phyloP scores from a whole-genome alignment of 1,284 basidiomycete genomes.

The Cystobasidium pallidum region DNA sequence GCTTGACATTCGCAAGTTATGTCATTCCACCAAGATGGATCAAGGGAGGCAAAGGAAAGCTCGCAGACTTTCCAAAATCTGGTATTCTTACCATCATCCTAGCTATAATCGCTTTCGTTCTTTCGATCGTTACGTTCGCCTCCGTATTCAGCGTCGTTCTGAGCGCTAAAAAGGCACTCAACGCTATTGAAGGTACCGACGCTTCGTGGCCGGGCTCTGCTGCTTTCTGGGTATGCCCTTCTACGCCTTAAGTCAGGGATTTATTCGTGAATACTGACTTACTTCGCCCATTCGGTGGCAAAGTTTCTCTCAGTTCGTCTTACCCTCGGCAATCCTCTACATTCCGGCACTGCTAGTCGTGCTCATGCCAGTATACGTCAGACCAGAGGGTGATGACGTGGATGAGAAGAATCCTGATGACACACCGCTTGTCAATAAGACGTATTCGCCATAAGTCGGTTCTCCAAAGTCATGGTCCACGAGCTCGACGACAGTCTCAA shows the following conservation, averaged over 20 bases:
- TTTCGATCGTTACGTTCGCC: slow-evolving; percentile 27
- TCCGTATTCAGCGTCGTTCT: neutral
- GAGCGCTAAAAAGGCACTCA: slow-evolving; percentile 8
- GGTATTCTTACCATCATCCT: slow-evolving; percentile 35
- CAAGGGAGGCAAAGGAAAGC: slow-evolving; percentile 20
- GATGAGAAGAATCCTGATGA: slow-evolving; percentile 11
- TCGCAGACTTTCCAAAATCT: slow-evolving; percentile 36
- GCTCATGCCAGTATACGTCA: slow-evolving; percentile 34
- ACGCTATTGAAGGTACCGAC: slow-evolving; percentile 28
- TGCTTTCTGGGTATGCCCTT: slow-evolving; percentile 35
- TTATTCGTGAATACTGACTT: neutral
- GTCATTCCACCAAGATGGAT: slow-evolving; percentile 35
- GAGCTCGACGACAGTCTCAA: neutral
- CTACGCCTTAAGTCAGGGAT: too few relatives aligned
- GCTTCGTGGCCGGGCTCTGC: slow-evolving; percentile 26
- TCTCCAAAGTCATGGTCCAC: too few relatives aligned
- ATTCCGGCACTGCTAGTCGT: slow-evolving; percentile 32
- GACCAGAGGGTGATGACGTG: slow-evolving; percentile 1
- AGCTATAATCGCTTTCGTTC: slow-evolving; percentile 14
- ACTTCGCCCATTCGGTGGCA: neutral
- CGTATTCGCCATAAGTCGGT: slow-evolving; percentile 5
- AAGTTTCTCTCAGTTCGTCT: slow-evolving; percentile 22
- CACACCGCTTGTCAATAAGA: slow-evolving; percentile 19
- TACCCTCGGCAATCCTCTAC: slow-evolving; percentile 40
- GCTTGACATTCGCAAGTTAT: slow-evolving; percentile 11